Percentiles rank a stretch among this genome's conserved stretches.
Evolutionary conservation across 2,329 filamentous ascomycete species (phyloP).

Genomic region (Penicillium sp.): DNA sequence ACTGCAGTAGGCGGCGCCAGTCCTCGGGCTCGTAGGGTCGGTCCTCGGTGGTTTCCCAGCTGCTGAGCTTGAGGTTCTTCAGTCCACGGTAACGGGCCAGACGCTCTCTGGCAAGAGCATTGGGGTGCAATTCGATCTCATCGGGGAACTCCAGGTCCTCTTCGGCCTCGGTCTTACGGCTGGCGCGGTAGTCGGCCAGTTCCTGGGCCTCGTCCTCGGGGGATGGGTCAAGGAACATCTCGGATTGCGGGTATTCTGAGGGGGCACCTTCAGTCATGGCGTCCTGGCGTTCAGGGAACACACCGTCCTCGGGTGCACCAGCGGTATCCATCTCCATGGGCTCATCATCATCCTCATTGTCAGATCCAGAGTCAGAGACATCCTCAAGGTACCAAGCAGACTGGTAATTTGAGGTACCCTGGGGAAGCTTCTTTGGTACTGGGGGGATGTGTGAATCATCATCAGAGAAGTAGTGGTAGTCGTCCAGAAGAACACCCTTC

Average conservation of each 20-base stretch:
- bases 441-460: constrained; percentile 66
- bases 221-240: constrained; percentile 79
- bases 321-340: constrained; percentile 57
- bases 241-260: constrained; percentile 90
- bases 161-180: constrained; percentile 76
- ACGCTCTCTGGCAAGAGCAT: constrained; percentile 82
- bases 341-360: constrained; percentile 71
- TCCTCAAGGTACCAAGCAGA: constrained; percentile 89
- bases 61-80: constrained; percentile 84
- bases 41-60: constrained; percentile 89
- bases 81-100: constrained; percentile 84
- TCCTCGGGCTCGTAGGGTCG: constrained; percentile 83
- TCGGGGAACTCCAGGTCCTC: constrained; percentile 96
- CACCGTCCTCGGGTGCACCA: constrained; percentile 77
- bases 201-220: constrained; percentile 83
- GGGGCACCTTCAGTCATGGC: constrained; percentile 73
- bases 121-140: constrained; percentile 90
- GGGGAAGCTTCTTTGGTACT: constrained; percentile 74
- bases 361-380: constrained; percentile 81
- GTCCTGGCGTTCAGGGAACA: constrained; percentile 58
- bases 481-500: constrained; percentile 90
- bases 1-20: constrained; percentile 81
- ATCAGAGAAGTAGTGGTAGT: constrained; percentile 97
- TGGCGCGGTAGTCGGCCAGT: constrained; percentile 76
- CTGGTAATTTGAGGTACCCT: constrained; percentile 92